Evolutionary conservation across 805 yeast species (phyloP), one percentile per base, ranked within the genome.

Genomic region (Yarrowia phangngaensis): DNA sequence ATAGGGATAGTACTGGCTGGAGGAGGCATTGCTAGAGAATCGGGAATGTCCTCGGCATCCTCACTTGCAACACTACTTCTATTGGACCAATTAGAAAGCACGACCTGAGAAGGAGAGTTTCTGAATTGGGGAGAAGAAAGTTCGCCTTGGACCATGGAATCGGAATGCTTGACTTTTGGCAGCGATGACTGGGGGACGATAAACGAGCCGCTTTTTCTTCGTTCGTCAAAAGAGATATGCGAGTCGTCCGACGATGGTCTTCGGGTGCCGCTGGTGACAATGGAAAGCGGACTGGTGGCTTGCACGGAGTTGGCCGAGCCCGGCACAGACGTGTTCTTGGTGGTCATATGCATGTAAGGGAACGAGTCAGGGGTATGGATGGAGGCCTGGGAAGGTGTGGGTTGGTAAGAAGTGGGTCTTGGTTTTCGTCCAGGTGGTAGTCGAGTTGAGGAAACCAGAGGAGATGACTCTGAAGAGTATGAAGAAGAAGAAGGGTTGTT

Each of bases 381-480:
- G n/a, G 52, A 38, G 13, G 7, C 5, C 15, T 26, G 45, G 9
- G 45, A 24, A 23, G 40, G 30, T 4, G 43, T 35, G 19, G 66
- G 66, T 59, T 65, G 69, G 60, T 57, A 66, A 8, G 68, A 64
- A 19, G 65, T 61, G 8, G 70, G 70, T 14, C 70, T 58, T 6
- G 68, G 70, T 53, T 62, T 65, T 30, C 61, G 38, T 6, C 52
- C 52, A 4, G 59, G 52, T 11, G 48, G 48, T 4, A 41, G 48
- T 2, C 35, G 33, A 3, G 45, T 36, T 4, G 45, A 36, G 6
- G 45, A 36, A 3, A 36, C 45, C 26, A 26, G 45, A 8, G 32
- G 32, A 1, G n/a, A n/a, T n/a, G n/a, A n/a, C n/a, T n/a, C n/a
- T n/a, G n/a, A n/a, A n/a, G n/a, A n/a, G n/a, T n/a, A n/a, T n/a